phyloP scores from a whole-genome alignment of 2,329 filamentous ascomycete genomes.

The Intubia oerlemansii region DNA sequence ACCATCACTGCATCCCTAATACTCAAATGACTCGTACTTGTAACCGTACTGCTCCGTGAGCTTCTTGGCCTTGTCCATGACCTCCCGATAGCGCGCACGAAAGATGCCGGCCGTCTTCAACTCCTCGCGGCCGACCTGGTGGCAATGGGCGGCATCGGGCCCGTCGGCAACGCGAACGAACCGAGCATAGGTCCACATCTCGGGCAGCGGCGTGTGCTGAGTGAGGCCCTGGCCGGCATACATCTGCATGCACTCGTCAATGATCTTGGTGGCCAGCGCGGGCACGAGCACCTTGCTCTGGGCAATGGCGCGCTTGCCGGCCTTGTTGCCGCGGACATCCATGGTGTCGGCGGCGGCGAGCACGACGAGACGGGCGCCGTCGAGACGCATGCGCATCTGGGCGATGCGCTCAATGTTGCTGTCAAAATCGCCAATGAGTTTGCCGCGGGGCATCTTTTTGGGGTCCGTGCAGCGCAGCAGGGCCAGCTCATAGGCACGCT shows the following conservation, averaged over 20 bases:
- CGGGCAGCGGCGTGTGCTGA: constrained; percentile 91
- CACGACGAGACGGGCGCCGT: constrained; percentile 70
- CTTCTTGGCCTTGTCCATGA: constrained; percentile 42
- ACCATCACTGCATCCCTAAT: background rate
- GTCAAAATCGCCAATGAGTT: constrained; percentile 69
- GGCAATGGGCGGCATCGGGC: constrained; percentile 80
- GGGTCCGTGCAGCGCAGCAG: constrained; percentile 84
- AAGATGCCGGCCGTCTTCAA: constrained; percentile 45
- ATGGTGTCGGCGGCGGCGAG: constrained; percentile 91
- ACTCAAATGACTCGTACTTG: constrained; percentile 10
- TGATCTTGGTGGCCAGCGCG: constrained; percentile 57
- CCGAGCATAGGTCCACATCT: constrained; percentile 63
- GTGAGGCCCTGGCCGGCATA: constrained; percentile 79
- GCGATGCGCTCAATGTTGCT: constrained; percentile 93
- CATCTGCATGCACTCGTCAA: constrained; percentile 82
- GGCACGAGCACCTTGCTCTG: constrained; percentile 88
- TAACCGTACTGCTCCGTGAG: constrained; percentile 38
- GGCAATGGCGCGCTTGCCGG: constrained; percentile 82
- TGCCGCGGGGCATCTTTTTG: constrained; percentile 75
- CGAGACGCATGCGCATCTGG: constrained; percentile 78
- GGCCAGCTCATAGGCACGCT: constrained; percentile 85
- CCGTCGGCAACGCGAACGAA: constrained; percentile 78
- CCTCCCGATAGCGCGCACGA: constrained; percentile 37
- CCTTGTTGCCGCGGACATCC: constrained; percentile 72
- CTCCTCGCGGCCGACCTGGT: constrained; percentile 64